These are phyloP conservation scores for Aspergillus calidoustus DNA, from an alignment of 2,329 filamentous ascomycete genomes.

Conservation along the genomic window DNA sequence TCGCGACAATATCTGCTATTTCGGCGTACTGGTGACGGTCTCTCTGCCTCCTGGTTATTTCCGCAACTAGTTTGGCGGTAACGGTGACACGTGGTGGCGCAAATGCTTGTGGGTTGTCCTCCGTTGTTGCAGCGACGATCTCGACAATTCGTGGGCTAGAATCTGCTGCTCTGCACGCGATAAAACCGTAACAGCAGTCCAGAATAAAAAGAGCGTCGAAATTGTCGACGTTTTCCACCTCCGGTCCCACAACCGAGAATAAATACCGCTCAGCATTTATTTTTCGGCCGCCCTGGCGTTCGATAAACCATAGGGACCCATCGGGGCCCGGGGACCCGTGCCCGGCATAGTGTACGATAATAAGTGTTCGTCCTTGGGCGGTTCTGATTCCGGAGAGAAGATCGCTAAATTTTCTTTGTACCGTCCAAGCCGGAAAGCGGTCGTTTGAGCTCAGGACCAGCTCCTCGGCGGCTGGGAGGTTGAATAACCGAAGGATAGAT, in stretches of 20 bases:
- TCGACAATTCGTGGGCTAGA: conserved; percentile 16
- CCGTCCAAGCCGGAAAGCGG: too few relatives aligned
- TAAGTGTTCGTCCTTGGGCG: background rate
- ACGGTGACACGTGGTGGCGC: conserved; percentile 6
- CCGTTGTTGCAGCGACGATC: conserved; percentile 14
- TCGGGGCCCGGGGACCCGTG: background rate
- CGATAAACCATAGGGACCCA: too few relatives aligned
- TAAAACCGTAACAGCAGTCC: conserved; percentile 15
- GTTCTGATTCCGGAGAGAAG: too few relatives aligned
- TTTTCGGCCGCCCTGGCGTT: too few relatives aligned
- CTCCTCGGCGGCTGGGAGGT: too few relatives aligned
- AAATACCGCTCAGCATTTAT: background rate
- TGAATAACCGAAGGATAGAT: too few relatives aligned
- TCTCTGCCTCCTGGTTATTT: conserved; percentile 10
- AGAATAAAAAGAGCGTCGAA: conserved; percentile 18
- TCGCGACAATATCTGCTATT: conserved; percentile 9
- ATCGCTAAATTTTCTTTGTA: too few relatives aligned
- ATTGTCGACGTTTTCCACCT: background rate
- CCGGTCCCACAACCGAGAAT: background rate
- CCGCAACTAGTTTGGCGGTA: conserved; percentile 6
- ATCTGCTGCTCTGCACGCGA: conserved; percentile 2
- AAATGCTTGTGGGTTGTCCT: background rate
- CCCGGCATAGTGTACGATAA: conserved; percentile 13
- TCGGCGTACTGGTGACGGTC: conserved; percentile 9
- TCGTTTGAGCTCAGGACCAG: too few relatives aligned